These are phyloP conservation scores for Plasmodium falciparum DNA, from an alignment of 169 alveolate species.

Conservation along the genomic window DNA sequence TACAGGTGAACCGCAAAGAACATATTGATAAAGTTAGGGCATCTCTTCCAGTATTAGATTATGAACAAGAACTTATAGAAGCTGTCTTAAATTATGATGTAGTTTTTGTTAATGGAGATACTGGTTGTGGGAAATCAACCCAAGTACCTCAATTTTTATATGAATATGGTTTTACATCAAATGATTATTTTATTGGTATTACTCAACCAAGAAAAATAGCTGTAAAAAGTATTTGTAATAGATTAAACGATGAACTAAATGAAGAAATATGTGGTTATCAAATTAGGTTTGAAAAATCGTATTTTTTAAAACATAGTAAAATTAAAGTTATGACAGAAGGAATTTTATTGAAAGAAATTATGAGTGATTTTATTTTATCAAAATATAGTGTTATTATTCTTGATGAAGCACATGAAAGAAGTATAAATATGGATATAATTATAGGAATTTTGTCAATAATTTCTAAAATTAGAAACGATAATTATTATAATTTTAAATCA, in stretches of 20 bases:
- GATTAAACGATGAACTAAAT: conserved; percentile 84
- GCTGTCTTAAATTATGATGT: conserved; percentile 93
- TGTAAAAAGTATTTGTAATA: conserved; percentile 83
- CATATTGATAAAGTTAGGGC: conserved; percentile 85
- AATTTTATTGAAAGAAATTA: conserved; percentile 95
- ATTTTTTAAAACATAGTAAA: conserved; percentile 84
- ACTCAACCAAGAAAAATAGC: conserved; percentile 99
- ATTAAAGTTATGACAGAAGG: conserved; percentile 99
- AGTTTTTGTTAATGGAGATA: conserved; percentile 97
- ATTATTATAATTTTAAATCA: conserved; percentile 71
- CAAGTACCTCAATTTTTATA: conserved; percentile 96
- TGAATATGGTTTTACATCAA: conserved; percentile 93
- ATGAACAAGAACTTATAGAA: conserved; percentile 94
- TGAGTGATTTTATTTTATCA: conserved; percentile 90
- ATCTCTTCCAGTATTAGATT: conserved; percentile 90
- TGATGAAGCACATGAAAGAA: conserved; percentile 99
- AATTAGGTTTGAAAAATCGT: conserved; percentile 91
- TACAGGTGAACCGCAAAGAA: conserved; percentile 78
- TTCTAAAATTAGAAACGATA: conserved; percentile 88
- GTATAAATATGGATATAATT: conserved; percentile 97
- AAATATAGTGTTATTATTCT: conserved; percentile 96
- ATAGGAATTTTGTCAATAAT: conserved; percentile 97
- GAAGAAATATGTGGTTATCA: conserved; percentile 81
- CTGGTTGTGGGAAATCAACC: conserved; percentile 99
- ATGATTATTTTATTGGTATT: conserved; percentile 87